Percentiles rank a stretch among this genome's conserved stretches.
These are phyloP conservation scores for Aspergillus sp. DNA, from an alignment of 2,329 filamentous ascomycete genomes.

Conservation along the genomic window DNA sequence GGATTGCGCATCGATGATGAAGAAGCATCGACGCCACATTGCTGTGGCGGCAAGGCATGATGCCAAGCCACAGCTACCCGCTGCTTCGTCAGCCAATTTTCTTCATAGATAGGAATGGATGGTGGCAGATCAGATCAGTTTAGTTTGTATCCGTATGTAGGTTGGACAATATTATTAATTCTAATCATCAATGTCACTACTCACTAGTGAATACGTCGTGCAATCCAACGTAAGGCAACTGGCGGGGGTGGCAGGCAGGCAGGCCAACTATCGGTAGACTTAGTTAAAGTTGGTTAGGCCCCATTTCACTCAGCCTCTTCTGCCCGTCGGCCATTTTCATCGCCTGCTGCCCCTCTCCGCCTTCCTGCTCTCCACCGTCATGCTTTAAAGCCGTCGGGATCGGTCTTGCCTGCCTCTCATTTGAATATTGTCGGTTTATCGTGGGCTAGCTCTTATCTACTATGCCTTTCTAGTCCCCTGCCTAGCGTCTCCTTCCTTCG, in stretches of 20 bases:
- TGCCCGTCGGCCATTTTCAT: slow-evolving; percentile 2
- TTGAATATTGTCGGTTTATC: too few species aligned
- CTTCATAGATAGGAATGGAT: too few species aligned
- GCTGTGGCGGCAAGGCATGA: neutral
- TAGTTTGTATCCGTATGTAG: too few species aligned
- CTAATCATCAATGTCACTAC: too few species aligned
- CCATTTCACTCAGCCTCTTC: neutral
- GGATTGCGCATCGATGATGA: neutral
- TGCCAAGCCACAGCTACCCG: slow-evolving; percentile 1
- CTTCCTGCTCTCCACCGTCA: slow-evolving; percentile 4
- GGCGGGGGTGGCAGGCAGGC: neutral
- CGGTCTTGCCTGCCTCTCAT: neutral
- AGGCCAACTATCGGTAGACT: slow-evolving; percentile 3
- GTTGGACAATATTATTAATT: too few species aligned
- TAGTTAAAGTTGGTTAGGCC: neutral
- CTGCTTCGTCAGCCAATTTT: neutral
- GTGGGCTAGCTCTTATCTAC: too few species aligned
- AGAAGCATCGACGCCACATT: neutral
- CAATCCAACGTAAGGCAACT: slow-evolving; percentile 3
- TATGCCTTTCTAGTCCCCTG: neutral
- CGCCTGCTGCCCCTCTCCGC: slow-evolving; percentile 6
- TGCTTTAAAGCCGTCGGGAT: neutral
- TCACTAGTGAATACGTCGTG: neutral
- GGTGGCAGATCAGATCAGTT: too few species aligned
- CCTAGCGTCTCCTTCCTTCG: neutral